Percentiles rank a stretch among this genome's conserved stretches.
These are phyloP conservation scores for Agaricus sinodeliciosus DNA, from an alignment of 768 basidiomycete genomes.

Conservation along the genomic window DNA sequence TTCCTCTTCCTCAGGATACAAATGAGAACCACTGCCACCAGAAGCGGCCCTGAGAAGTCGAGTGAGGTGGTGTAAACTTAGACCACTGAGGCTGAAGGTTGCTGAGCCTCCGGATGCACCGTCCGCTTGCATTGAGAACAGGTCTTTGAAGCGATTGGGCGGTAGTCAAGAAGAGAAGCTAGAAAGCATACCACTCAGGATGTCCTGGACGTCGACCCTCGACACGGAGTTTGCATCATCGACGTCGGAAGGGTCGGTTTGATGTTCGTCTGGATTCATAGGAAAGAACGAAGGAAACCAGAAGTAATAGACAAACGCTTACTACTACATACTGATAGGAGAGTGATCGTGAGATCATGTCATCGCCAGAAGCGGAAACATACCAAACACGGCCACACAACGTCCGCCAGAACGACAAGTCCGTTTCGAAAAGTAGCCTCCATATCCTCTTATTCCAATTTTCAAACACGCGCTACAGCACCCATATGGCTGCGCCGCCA, in stretches of 20 bases:
- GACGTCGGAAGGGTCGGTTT: too few species aligned
- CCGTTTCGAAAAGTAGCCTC: conserved; percentile 1
- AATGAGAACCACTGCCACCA: conserved; percentile 16
- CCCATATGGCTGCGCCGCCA: conserved; percentile 33
- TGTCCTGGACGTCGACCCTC: conserved; percentile 17
- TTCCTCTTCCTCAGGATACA: conserved; percentile 25
- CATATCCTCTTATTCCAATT: not conserved
- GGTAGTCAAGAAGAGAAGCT: not conserved
- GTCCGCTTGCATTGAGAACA: conserved; percentile 26
- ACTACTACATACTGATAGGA: not conserved
- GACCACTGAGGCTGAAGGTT: conserved; percentile 20
- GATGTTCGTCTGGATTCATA: too few species aligned
- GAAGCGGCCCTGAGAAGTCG: conserved; percentile 19
- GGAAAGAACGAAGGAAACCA: too few species aligned
- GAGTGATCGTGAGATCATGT: conserved; percentile 9
- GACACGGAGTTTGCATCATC: not conserved
- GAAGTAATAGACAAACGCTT: too few species aligned
- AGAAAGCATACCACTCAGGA: conserved; percentile 20
- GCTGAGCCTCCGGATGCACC: conserved; percentile 12
- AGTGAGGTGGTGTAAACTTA: conserved; percentile 25
- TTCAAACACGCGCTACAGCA: not conserved
- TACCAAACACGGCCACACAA: conserved; percentile 6
- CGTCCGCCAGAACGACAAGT: conserved; percentile 7
- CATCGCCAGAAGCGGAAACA: conserved; percentile 3
- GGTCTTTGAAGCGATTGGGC: conserved; percentile 16